phyloP scores from a whole-genome alignment of 2,329 filamentous ascomycete genomes.

The Diaporthe aspalathi region DNA sequence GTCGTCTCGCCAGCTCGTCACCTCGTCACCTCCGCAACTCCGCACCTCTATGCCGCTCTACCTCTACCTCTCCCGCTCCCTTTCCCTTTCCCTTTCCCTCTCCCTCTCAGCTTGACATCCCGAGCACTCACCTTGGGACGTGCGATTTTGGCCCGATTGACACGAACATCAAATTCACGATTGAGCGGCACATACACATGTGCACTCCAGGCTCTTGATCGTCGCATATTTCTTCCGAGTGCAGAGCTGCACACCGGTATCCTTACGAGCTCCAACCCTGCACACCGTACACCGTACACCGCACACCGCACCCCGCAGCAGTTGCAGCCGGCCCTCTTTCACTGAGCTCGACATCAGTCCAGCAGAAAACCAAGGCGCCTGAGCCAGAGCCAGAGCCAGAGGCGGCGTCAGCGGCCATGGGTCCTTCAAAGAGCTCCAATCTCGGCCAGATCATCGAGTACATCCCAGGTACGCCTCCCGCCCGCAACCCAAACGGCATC shows the following conservation, averaged over 20 bases:
- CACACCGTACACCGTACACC: background rate
- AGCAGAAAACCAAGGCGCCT: background rate
- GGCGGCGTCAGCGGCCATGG: slow-evolving; percentile 56
- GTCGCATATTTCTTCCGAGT: background rate
- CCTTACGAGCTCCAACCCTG: background rate
- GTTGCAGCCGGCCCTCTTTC: slow-evolving; percentile 9
- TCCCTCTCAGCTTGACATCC: background rate
- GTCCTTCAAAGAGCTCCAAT: slow-evolving; percentile 62
- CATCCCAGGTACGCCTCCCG: slow-evolving; percentile 79
- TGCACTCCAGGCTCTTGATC: slow-evolving; percentile 7
- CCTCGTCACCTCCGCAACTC: background rate
- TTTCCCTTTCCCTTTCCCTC: too few relatives aligned
- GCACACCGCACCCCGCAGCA: background rate
- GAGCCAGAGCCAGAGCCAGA: slow-evolving; percentile 45
- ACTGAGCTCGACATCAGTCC: slow-evolving; percentile 1
- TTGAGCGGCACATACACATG: background rate
- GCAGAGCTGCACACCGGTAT: slow-evolving; percentile 17
- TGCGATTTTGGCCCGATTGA: too few relatives aligned
- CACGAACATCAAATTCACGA: background rate
- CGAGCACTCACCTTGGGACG: slow-evolving; percentile 3
- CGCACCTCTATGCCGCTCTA: background rate
- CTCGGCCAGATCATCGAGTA: slow-evolving; percentile 95
- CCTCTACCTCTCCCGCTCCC: too few relatives aligned
- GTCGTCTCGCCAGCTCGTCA: too few relatives aligned
- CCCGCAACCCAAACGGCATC: too few relatives aligned